These are phyloP conservation scores for Penicillium sclerotigenum DNA, from an alignment of 2,329 filamentous ascomycete genomes.

Conservation along the genomic window DNA sequence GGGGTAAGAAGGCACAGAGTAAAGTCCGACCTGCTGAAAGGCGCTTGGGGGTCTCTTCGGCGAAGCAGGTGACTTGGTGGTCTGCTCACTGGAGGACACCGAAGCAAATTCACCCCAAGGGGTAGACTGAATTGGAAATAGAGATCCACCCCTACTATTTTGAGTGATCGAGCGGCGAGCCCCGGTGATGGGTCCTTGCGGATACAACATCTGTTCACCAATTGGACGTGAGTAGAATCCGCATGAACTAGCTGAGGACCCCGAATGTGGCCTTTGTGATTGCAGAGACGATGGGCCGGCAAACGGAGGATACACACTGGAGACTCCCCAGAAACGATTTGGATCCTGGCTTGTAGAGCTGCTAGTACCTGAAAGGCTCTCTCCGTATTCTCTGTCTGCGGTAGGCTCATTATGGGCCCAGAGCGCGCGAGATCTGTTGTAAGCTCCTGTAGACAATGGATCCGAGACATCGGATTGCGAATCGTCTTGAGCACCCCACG, in stretches of 20 bases:
- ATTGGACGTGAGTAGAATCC: slow-evolving; percentile 31
- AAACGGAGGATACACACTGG: slow-evolving; percentile 21
- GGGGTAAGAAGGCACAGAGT: slow-evolving; percentile 45
- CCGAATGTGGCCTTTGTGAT: slow-evolving; percentile 36
- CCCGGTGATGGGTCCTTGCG: slow-evolving; percentile 24
- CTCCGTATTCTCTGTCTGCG: slow-evolving; percentile 30
- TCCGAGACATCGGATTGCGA: slow-evolving; percentile 47
- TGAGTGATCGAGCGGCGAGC: slow-evolving; percentile 34
- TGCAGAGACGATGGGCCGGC: slow-evolving; percentile 22
- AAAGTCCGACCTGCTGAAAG: slow-evolving; percentile 38
- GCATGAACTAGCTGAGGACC: slow-evolving; percentile 28
- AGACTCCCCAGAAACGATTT: slow-evolving; percentile 32
- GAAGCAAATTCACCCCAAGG: slow-evolving; percentile 35
- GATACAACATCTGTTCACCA: slow-evolving; percentile 31
- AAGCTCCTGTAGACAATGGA: slow-evolving; percentile 41
- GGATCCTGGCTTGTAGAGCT: slow-evolving; percentile 27
- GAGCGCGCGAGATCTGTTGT: slow-evolving; percentile 38
- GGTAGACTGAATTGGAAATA: slow-evolving; percentile 33
- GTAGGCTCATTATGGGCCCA: slow-evolving; percentile 27
- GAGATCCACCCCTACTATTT: slow-evolving; percentile 30
- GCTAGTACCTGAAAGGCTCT: slow-evolving; percentile 20
- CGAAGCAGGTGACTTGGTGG: slow-evolving; percentile 27
- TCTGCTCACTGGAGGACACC: slow-evolving; percentile 22
- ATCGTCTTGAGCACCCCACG: slow-evolving; percentile 46
- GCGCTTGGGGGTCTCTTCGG: slow-evolving; percentile 29